Conservation (phyloP, 148 eudicot species). For the Salicornia ramosissima region DNA sequence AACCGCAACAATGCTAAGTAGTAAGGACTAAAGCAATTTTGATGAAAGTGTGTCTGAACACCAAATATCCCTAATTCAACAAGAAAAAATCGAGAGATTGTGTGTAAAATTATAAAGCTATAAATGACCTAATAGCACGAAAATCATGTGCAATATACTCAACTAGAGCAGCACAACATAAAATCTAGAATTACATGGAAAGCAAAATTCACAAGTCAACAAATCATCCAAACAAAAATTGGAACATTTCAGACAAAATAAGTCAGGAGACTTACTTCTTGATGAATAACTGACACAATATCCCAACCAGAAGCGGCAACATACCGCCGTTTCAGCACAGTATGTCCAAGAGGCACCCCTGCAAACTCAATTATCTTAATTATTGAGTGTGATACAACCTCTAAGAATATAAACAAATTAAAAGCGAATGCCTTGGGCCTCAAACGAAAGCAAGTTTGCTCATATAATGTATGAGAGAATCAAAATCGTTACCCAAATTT, state of each 20-base stretch:
- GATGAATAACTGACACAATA: slow-evolving; percentile 61
- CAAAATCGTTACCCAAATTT: slow-evolving; percentile 51
- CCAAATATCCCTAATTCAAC: neutral
- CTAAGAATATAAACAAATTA: neutral
- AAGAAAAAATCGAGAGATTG: neutral
- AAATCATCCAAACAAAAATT: neutral
- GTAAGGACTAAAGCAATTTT: neutral
- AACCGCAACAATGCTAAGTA: neutral
- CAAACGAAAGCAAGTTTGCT: neutral
- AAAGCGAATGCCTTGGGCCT: neutral
- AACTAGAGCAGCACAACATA: neutral
- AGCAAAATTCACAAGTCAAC: neutral
- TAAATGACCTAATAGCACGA: neutral
- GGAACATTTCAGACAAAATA: neutral
- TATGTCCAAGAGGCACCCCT: slow-evolving; percentile 91
- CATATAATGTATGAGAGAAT: neutral
- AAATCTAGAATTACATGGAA: neutral
- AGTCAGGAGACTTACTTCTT: slow-evolving; percentile 47
- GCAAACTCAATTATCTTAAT: slow-evolving; percentile 22
- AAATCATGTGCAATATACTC: neutral
- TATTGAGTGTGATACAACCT: neutral
- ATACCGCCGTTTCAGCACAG: slow-evolving; percentile 75
- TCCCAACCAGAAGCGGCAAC: slow-evolving; percentile 88
- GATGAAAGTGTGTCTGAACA: neutral
- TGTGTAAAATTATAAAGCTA: neutral